phyloP scores from a whole-genome alignment of 257 asterid genomes.

The Capsicum baccatum region DNA sequence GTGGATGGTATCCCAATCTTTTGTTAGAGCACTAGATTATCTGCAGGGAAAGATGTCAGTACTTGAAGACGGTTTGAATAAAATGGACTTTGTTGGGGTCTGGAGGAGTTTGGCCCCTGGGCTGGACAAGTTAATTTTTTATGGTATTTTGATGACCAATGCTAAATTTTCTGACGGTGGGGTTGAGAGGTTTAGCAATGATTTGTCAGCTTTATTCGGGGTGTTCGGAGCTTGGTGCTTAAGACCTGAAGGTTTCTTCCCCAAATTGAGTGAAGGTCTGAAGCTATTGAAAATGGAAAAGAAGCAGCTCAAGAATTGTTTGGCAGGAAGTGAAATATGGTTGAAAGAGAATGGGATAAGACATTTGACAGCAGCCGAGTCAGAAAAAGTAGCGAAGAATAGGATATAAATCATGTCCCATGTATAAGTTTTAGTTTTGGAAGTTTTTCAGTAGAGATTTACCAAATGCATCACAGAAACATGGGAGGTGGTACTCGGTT shows the following conservation, averaged over 20 bases:
- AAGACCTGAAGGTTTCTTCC: constrained; percentile 97
- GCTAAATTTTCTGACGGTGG: constrained; percentile 69
- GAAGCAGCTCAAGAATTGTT: constrained; percentile 48
- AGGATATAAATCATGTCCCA: constrained; percentile 45
- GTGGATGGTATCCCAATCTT: constrained; percentile 58
- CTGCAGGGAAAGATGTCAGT: constrained; percentile 71
- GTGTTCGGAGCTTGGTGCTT: constrained; percentile 75
- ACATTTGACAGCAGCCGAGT: constrained; percentile 62
- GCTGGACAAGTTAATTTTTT: constrained; percentile 64
- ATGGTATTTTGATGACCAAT: constrained; percentile 60
- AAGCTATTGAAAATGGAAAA: constrained; percentile 69
- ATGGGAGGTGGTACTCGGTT: neutral
- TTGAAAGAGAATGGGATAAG: constrained; percentile 74
- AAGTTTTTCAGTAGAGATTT: neutral
- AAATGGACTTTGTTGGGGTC: constrained; percentile 63
- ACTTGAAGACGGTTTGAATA: constrained; percentile 68
- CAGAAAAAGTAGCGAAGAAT: constrained; percentile 68
- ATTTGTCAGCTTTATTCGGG: constrained; percentile 65
- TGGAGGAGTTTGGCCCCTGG: constrained; percentile 89
- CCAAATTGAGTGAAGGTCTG: constrained; percentile 70
- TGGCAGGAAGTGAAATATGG: constrained; percentile 74
- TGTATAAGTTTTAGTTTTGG: constrained; percentile 12
- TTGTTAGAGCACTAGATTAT: constrained; percentile 79
- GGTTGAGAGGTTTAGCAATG: constrained; percentile 73
- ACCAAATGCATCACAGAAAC: neutral